These are phyloP conservation scores for Claviceps fusiformis DNA, from an alignment of 2,329 filamentous ascomycete genomes.

Conservation along the genomic window DNA sequence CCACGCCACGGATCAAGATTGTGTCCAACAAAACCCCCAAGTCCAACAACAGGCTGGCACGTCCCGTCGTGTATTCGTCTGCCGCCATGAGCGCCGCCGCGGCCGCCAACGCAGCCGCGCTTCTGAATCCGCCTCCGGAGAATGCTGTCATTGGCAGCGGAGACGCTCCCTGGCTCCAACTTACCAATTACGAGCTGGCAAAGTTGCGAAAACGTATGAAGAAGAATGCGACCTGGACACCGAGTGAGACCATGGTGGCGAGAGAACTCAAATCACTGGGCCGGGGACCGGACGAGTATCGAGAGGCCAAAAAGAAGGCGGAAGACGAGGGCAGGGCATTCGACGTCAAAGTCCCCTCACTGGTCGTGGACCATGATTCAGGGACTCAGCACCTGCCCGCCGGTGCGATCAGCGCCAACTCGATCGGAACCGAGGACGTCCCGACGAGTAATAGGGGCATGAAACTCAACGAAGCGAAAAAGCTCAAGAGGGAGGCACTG, in stretches of 20 bases:
- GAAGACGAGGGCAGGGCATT: constrained; percentile 53
- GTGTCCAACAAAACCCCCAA: constrained; percentile 30
- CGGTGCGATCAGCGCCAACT: constrained; percentile 45
- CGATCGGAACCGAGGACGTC: constrained; percentile 45
- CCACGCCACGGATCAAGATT: constrained; percentile 35
- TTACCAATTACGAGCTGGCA: constrained; percentile 51
- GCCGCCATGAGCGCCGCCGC: constrained; percentile 24
- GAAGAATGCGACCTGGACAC: constrained; percentile 78
- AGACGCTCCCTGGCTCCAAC: constrained; percentile 51
- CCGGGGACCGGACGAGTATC: constrained; percentile 50
- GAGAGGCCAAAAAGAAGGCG: constrained; percentile 48
- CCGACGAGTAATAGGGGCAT: constrained; percentile 59
- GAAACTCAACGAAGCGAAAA: constrained; percentile 68
- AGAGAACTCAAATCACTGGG: constrained; percentile 60
- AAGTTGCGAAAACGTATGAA: constrained; percentile 75
- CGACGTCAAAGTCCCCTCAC: constrained; percentile 24
- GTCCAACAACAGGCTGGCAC: constrained; percentile 26
- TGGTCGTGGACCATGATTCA: constrained; percentile 33
- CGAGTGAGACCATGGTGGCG: constrained; percentile 75
- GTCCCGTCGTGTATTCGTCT: constrained; percentile 21
- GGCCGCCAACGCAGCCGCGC: constrained; percentile 25
- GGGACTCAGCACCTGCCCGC: constrained; percentile 40
- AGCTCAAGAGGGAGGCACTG: constrained; percentile 53
- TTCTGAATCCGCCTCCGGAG: constrained; percentile 44
- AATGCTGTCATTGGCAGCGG: constrained; percentile 44